A percentile compares a stretch with the other conserved stretches of the same genome.
Conservation (phyloP, 2,329 filamentous ascomycete species). For the Trichoderma oligosporum region DNA sequence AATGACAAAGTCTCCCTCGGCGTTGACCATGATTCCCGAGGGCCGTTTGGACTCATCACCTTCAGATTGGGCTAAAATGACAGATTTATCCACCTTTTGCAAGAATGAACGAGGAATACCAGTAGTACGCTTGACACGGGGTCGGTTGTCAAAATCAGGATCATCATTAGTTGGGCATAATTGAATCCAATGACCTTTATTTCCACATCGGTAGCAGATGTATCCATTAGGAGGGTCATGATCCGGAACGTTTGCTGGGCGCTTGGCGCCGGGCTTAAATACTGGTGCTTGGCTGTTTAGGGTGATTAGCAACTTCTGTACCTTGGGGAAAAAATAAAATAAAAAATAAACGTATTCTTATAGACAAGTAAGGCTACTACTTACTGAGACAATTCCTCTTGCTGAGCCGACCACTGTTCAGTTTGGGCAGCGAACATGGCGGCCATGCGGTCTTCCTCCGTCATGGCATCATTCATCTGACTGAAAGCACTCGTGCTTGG, state of each 20-base stretch:
- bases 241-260: constrained; percentile 74
- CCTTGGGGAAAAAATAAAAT: constrained; percentile 6
- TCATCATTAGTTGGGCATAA: constrained; percentile 98
- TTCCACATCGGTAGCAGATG: constrained; percentile 91
- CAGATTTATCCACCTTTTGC: constrained; percentile 90
- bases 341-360: neutral
- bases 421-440: constrained; percentile 89
- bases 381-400: constrained; percentile 85
- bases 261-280: constrained; percentile 59
- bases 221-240: constrained; percentile 92
- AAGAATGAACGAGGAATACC: constrained; percentile 94
- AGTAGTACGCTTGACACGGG: constrained; percentile 91
- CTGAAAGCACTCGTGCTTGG: constrained; percentile 54
- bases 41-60: constrained; percentile 80
- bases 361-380: constrained; percentile 33
- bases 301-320: constrained; percentile 32
- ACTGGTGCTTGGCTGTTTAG: constrained; percentile 56
- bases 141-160: constrained; percentile 88
- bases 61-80: constrained; percentile 67
- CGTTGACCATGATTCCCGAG: constrained; percentile 93
- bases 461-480: constrained; percentile 74
- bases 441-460: constrained; percentile 89
- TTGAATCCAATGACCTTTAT: constrained; percentile 99
- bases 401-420: constrained; percentile 88
- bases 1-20: constrained; percentile 95